phyloP scores from a whole-genome alignment of 2,329 filamentous ascomycete species.

The Calonectria ilicicola region DNA sequence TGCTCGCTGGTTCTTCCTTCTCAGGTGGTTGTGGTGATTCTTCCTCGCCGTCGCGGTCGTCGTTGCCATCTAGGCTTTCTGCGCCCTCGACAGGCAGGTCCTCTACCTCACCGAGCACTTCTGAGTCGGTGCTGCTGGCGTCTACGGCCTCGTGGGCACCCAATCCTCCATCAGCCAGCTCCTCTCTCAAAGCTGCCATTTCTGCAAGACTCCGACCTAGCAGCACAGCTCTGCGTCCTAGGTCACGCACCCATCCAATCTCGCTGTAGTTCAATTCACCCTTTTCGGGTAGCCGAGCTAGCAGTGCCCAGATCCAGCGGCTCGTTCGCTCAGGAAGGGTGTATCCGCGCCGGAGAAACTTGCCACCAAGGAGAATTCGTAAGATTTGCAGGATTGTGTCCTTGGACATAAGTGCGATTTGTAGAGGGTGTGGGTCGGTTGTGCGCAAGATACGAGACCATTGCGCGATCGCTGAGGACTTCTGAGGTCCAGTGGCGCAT shows the following conservation, averaged over 20 bases:
- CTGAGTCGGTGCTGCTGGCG: constrained; percentile 55
- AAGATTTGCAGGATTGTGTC: constrained; percentile 75
- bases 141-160: constrained; percentile 60
- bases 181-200: constrained; percentile 61
- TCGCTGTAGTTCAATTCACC: constrained; percentile 82
- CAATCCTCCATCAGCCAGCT: constrained; percentile 54
- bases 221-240: constrained; percentile 81
- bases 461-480: constrained; percentile 59
- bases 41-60: constrained; percentile 19
- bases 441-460: constrained; percentile 66
- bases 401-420: constrained; percentile 75
- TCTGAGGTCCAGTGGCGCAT: constrained; percentile 65
- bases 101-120: constrained; percentile 50
- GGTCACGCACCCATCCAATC: constrained; percentile 79
- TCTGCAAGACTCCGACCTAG: constrained; percentile 67
- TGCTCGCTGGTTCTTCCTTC: constrained; percentile 33
- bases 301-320: constrained; percentile 86
- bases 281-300: constrained; percentile 79
- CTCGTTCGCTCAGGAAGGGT: constrained; percentile 76
- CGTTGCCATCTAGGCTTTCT: constrained; percentile 31
- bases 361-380: constrained; percentile 72
- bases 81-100: constrained; percentile 45
- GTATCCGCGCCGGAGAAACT: constrained; percentile 70
- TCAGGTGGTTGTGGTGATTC: constrained; percentile 27
- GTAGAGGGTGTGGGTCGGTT: constrained; percentile 68